A percentile compares a stretch with the other conserved stretches of the same genome.
Conservation (phyloP, 345 rosid genomes). For the Populus pruinosa region DNA sequence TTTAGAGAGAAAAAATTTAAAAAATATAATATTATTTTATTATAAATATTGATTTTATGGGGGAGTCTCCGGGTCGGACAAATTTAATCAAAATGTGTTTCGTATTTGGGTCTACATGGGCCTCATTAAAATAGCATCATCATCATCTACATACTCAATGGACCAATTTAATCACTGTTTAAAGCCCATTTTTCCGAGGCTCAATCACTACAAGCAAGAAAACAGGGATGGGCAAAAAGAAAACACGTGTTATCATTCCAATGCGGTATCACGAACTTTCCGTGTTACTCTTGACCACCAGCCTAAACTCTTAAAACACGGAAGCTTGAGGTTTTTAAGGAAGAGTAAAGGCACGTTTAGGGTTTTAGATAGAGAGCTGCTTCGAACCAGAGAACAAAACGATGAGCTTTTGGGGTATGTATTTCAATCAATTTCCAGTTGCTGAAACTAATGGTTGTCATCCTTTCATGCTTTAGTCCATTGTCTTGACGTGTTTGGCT, state of each 20-base stretch:
- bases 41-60: too few relatives aligned
- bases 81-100: background rate
- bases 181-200: background rate
- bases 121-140: background rate
- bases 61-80: too few relatives aligned
- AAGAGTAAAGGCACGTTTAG: background rate
- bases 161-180: background rate
- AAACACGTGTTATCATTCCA: too few relatives aligned
- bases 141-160: background rate
- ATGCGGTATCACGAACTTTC: background rate
- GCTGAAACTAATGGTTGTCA: background rate
- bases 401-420: conserved; percentile 17
- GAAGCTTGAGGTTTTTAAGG: conserved; percentile 8
- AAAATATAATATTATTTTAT: too few relatives aligned
- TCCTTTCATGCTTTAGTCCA: background rate
- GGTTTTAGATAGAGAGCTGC: background rate
- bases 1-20: too few relatives aligned
- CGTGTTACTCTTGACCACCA: background rate
- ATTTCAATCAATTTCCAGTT: background rate
- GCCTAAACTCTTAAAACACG: background rate
- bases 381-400: background rate
- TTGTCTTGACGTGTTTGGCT: background rate
- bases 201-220: background rate
- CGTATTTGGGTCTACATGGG: background rate
- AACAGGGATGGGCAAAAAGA: too few relatives aligned